These are phyloP conservation scores for Penicillium cosmopolitanum DNA, from an alignment of 495 filamentous ascomycete species.

Conservation along the genomic window DNA sequence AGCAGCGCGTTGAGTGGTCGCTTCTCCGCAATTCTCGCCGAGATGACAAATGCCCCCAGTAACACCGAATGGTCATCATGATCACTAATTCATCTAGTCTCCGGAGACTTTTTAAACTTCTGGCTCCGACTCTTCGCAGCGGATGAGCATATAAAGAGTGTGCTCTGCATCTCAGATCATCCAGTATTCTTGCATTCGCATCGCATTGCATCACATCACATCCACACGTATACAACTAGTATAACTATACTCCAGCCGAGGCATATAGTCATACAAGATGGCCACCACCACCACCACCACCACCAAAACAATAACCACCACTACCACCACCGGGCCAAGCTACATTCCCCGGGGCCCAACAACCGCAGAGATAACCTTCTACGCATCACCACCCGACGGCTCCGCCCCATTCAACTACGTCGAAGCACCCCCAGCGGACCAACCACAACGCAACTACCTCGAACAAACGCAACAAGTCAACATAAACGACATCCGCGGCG, in stretches of 20 bases:
- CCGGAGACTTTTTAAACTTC: slow-evolving; percentile 5
- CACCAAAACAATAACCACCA: slow-evolving; percentile 12
- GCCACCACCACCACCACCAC: slow-evolving; percentile 11
- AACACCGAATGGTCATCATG: slow-evolving; percentile 7
- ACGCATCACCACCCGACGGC: slow-evolving; percentile 63
- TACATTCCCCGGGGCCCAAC: slow-evolving; percentile 70
- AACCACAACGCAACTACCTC: slow-evolving; percentile 64
- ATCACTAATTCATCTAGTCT: slow-evolving; percentile 17
- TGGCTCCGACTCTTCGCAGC: background rate
- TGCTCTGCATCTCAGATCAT: background rate
- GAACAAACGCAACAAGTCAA: slow-evolving; percentile 46
- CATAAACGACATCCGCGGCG: slow-evolving; percentile 69
- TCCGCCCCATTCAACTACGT: slow-evolving; percentile 71
- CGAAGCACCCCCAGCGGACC: slow-evolving; percentile 60
- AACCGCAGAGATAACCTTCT: slow-evolving; percentile 69
- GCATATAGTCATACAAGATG: slow-evolving; percentile 8
- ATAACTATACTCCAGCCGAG: slow-evolving; percentile 3
- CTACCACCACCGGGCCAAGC: slow-evolving; percentile 9
- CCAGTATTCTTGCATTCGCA: slow-evolving; percentile 4
- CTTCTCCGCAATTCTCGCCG: slow-evolving; percentile 20
- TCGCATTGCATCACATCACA: background rate
- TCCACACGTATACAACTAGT: background rate
- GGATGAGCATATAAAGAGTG: background rate
- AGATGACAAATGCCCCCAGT: slow-evolving; percentile 24
- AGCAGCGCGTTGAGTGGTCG: slow-evolving; percentile 11